These are phyloP conservation scores for Apiosordaria backusii DNA, from an alignment of 495 filamentous ascomycete species.

Conservation along the genomic window DNA sequence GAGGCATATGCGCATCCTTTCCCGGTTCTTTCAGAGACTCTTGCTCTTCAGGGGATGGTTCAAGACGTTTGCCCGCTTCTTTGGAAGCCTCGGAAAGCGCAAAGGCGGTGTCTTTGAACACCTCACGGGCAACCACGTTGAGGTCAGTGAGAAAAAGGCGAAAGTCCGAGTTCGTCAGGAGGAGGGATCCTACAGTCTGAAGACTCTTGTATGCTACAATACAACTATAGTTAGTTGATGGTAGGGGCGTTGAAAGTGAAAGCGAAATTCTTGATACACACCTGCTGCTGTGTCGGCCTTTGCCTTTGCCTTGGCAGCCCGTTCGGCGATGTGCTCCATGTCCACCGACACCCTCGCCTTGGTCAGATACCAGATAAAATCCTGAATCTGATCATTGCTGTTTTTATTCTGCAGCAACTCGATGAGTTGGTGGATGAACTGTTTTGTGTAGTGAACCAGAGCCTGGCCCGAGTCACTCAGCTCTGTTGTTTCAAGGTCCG, in stretches of 20 bases:
- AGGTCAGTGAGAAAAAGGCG: conserved; percentile 82
- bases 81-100: conserved; percentile 68
- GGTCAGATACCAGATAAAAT: conserved; percentile 82
- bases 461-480: conserved; percentile 73
- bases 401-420: conserved; percentile 79
- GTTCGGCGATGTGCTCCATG: conserved; percentile 57
- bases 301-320: conserved; percentile 60
- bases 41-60: conserved; percentile 61
- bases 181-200: conserved; percentile 74
- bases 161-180: conserved; percentile 88
- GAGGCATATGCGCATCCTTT: conserved; percentile 48
- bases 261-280: conserved; percentile 32
- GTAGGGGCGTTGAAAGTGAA: background rate
- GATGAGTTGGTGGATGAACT: conserved; percentile 71
- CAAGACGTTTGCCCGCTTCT: conserved; percentile 65
- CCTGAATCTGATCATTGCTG: conserved; percentile 77
- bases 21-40: conserved; percentile 55
- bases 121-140: conserved; percentile 70
- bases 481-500: conserved; percentile 66
- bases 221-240: background rate
- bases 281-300: conserved; percentile 77
- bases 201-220: conserved; percentile 72
- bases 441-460: conserved; percentile 66
- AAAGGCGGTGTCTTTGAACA: conserved; percentile 83
- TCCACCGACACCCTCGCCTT: conserved; percentile 70